Evolutionary conservation across 2,329 filamentous ascomycete genomes (phyloP), one percentile per base, ranked within the genome.

Genomic region (Penicillium sp.): DNA sequence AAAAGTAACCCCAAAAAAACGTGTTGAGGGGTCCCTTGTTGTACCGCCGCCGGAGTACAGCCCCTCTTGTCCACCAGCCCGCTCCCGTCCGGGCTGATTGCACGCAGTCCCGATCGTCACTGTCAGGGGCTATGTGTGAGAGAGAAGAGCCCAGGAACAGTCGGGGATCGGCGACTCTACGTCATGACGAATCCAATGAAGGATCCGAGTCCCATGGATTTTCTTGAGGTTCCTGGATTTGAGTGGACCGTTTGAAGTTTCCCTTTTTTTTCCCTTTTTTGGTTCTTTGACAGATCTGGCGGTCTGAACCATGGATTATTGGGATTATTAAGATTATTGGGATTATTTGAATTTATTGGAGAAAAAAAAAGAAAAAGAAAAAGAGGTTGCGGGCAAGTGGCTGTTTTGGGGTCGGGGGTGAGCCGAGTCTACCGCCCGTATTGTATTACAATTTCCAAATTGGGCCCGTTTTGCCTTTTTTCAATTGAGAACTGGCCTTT

Each of bases 41-140:
- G 19, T 41, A 50, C 31, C 15, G 31, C 31, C 15, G 31, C 11
- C 48, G 6, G n/a, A 39, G 34, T 49, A 49, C 23, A 49, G 47
- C 47, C 36, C 48, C 36, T 25, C 34, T 41, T 25, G 16, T 16
- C 38, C 49, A 40, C 40, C n/a, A n/a, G n/a, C n/a, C 40, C 50
- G 40, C 40, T 53, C 41, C 41, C 39, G 50, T 25, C 50, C 34
- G 23, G 33, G 19, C 27, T 44, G 31, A 29, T 39, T 44, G 53
- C 51, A 19, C 51, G 44, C 53, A 50, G 53, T 50, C 46, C 53
- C 50, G 62, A 65, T 65, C 64, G 56, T 59, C 64, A 58, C 45
- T 58, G 52, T 55, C 60, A 63, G 57, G 62, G 57, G 58, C 27
- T 54, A 21, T 44, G 44, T 3, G 27, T n/a, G 15, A 34, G 5